A percentile compares a stretch with the other conserved stretches of the same genome.
Conservation (phyloP, 108 stramenopile species). For the Skeletonema marinoi region DNA sequence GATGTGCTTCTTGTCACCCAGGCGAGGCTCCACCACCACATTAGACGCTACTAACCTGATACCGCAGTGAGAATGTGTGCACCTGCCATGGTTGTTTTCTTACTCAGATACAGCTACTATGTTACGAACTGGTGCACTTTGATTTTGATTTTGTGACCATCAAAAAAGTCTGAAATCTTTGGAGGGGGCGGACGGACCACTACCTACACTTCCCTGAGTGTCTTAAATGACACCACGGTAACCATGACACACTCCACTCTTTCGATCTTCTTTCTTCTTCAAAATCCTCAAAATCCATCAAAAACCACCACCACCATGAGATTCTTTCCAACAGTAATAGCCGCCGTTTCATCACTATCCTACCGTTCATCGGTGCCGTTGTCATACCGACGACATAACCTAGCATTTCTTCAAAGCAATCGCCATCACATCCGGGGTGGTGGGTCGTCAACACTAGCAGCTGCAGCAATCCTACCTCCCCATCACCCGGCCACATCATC, state of each 20-base stretch:
- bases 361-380: not conserved
- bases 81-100: conserved; percentile 28
- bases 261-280: not conserved
- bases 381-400: not conserved
- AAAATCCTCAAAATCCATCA: no score
- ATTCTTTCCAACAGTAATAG: conserved; percentile 1
- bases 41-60: conserved; percentile 19
- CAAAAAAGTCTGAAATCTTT: not conserved
- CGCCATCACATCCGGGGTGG: not conserved
- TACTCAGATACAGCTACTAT: not conserved
- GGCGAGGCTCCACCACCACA: not conserved
- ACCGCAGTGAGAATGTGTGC: conserved; percentile 54
- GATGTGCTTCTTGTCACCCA: not conserved
- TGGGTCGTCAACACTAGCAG: not conserved
- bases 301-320: not conserved
- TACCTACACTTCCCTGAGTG: no score
- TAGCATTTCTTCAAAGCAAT: not conserved
- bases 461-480: not conserved
- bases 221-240: no score
- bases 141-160: not conserved
- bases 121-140: not conserved
- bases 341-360: not conserved
- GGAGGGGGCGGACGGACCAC: no score
- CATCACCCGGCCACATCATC: not conserved
- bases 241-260: no score